Percentiles rank a stretch among this genome's conserved stretches.
phyloP scores from a whole-genome alignment of 331 rosid genomes.

The Arachis monticola region DNA sequence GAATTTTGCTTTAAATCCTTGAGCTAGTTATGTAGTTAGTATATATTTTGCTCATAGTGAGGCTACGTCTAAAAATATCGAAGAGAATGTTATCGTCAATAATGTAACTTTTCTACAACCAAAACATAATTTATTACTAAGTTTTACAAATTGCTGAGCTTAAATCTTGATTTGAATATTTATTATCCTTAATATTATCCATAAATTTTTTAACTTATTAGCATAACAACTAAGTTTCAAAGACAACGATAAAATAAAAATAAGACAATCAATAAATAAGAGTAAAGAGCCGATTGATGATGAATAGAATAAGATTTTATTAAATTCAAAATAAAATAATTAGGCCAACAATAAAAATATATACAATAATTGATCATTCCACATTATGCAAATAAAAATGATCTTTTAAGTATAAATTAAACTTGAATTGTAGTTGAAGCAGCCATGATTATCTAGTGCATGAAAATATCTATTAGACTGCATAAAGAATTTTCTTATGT shows the following conservation, averaged over 20 bases:
- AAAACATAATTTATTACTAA: conserved; percentile 2
- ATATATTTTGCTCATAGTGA: neutral
- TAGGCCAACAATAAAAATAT: conserved; percentile 1
- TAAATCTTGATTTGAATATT: conserved; percentile 14
- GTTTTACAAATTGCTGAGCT: neutral
- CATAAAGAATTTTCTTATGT: too few species aligned
- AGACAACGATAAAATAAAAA: neutral
- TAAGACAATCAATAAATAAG: conserved; percentile 6
- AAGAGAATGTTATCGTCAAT: neutral
- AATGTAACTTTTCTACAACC: conserved; percentile 25
- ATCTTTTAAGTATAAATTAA: too few species aligned
- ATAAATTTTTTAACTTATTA: neutral
- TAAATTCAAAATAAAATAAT: conserved; percentile 6
- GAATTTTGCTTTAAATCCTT: conserved; percentile 13
- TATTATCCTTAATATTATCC: neutral
- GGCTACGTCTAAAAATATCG: neutral
- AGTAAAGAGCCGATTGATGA: neutral
- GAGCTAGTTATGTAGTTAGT: conserved; percentile 30
- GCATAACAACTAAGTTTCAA: neutral
- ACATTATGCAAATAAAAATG: neutral
- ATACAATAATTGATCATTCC: neutral
- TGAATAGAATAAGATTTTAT: conserved; percentile 12
- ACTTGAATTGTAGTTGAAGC: too few species aligned
- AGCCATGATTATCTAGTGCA: too few species aligned
- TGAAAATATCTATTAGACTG: too few species aligned